These are phyloP conservation scores for Purpureocillium takamizusanense DNA, from an alignment of 2,329 filamentous ascomycete genomes.

Conservation along the genomic window DNA sequence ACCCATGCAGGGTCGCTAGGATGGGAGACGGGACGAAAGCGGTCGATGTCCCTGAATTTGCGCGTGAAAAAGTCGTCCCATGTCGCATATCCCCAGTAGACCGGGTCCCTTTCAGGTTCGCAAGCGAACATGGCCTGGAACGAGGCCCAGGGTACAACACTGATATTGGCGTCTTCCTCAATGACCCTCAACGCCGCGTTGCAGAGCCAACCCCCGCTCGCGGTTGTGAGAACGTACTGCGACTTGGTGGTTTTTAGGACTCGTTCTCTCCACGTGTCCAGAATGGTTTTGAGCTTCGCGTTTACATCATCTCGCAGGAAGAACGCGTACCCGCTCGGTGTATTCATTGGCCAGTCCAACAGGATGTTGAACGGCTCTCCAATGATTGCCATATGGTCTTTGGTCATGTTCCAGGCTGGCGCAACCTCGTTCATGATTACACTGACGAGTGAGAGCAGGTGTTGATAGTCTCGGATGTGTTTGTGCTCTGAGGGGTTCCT, in stretches of 20 bases:
- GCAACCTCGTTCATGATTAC: slow-evolving; percentile 9
- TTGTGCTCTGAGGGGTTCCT: slow-evolving; percentile 6
- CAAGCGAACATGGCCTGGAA: slow-evolving; percentile 13
- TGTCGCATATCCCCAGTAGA: slow-evolving; percentile 40
- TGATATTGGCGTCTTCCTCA: slow-evolving; percentile 10
- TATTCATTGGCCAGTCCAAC: slow-evolving; percentile 51
- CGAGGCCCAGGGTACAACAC: background rate
- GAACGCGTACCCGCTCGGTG: slow-evolving; percentile 40
- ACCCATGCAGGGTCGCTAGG: slow-evolving; percentile 25
- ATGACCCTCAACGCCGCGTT: slow-evolving; percentile 7
- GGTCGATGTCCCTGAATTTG: slow-evolving; percentile 25
- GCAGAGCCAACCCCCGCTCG: slow-evolving; percentile 10
- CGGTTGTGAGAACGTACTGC: slow-evolving; percentile 5
- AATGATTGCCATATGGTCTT: slow-evolving; percentile 28
- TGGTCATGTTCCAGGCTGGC: slow-evolving; percentile 9
- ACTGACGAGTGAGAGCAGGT: slow-evolving; percentile 13
- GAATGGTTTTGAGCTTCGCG: slow-evolving; percentile 37
- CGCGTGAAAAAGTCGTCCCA: slow-evolving; percentile 60
- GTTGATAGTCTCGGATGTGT: slow-evolving; percentile 8
- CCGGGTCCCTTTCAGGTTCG: slow-evolving; percentile 5
- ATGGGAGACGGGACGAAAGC: slow-evolving; percentile 41
- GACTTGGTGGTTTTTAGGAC: slow-evolving; percentile 16
- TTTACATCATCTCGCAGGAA: slow-evolving; percentile 46
- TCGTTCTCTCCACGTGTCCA: slow-evolving; percentile 31
- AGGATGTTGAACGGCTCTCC: slow-evolving; percentile 49